Percentiles rank a stretch among this genome's conserved stretches.
Evolutionary conservation across 495 filamentous ascomycete genomes (phyloP).

Genomic region (Lasiosphaeria hispida): DNA sequence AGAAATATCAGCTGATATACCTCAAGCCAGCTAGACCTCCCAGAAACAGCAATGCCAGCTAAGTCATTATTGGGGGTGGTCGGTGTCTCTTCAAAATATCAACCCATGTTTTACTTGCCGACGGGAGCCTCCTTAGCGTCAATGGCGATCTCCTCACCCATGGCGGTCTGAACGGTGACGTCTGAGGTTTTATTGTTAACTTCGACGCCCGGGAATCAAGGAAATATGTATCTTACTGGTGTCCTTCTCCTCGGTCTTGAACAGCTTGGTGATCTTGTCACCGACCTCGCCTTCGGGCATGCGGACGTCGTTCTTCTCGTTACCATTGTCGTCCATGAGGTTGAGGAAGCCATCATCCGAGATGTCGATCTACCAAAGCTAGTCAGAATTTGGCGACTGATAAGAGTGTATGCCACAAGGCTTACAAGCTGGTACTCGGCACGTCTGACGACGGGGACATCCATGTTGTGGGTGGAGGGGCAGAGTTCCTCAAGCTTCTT

Average conservation of each 20-base stretch:
- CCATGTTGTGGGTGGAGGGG: slow-evolving; percentile 99
- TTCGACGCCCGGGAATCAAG: neutral
- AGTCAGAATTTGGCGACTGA: slow-evolving; percentile 4
- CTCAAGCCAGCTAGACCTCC: slow-evolving; percentile 18
- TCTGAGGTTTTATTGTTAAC: slow-evolving; percentile 51
- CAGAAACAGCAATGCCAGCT: slow-evolving; percentile 13
- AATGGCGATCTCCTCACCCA: slow-evolving; percentile 91
- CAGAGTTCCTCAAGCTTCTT: slow-evolving; percentile 99
- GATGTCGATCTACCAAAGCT: slow-evolving; percentile 65
- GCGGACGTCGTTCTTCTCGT: slow-evolving; percentile 92
- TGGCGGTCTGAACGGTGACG: slow-evolving; percentile 86
- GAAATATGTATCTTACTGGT: slow-evolving; percentile 67
- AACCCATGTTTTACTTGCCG: slow-evolving; percentile 6
- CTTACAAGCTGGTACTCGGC: slow-evolving; percentile 92
- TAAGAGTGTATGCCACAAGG: slow-evolving; percentile 15
- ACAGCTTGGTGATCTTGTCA: slow-evolving; percentile 73
- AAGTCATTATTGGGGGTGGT: slow-evolving; percentile 17
- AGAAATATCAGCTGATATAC: slow-evolving; percentile 28
- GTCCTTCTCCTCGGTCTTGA: slow-evolving; percentile 61
- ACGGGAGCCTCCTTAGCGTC: slow-evolving; percentile 85
- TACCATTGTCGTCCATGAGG: slow-evolving; percentile 78
- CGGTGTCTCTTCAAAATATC: slow-evolving; percentile 15
- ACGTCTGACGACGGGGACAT: slow-evolving; percentile 88
- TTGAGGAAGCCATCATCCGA: slow-evolving; percentile 88
- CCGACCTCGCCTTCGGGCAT: slow-evolving; percentile 85